Conservation (phyloP, 176 grass and related monocot species). For the bread wheat (Triticum aestivum) region IWGSC_CS_RefSeq_v2.1 NC_057808.1:256185341-256185840, state of each 20-base stretch:
- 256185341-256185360: background rate
- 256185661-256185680: conserved; percentile 11
- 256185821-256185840: conserved; percentile 40
- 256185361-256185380: background rate
- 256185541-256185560: background rate
- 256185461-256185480: conserved; percentile 83
- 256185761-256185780: conserved; percentile 1
- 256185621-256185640: background rate
- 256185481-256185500: conserved; percentile 88
- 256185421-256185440: conserved; percentile 82
- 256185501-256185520: conserved; percentile 54
- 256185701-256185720: background rate
- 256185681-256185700: background rate
- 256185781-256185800: background rate
- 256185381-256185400: conserved; percentile 53
- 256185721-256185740: background rate
- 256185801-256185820: background rate
- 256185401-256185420: conserved; percentile 83
- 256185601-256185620: background rate
- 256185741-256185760: conserved; percentile 9
- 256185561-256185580: background rate
- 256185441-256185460: conserved; percentile 89
- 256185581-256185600: background rate
- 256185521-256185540: background rate
- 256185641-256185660: background rate